These are phyloP conservation scores for Russula sp. DNA, from an alignment of 768 basidiomycete genomes.

Conservation along the genomic window DNA sequence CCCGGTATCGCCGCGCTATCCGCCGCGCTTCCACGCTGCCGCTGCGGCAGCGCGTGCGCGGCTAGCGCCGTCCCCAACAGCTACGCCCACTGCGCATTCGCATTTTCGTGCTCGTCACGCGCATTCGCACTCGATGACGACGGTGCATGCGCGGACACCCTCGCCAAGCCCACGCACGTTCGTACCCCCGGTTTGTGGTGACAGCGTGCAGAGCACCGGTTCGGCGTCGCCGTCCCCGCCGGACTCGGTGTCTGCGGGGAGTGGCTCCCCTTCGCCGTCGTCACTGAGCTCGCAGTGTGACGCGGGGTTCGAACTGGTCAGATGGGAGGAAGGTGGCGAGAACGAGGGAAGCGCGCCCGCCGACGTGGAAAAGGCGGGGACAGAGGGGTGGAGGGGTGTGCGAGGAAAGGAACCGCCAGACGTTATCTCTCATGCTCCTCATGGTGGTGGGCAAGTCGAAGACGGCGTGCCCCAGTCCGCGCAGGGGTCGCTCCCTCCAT, in stretches of 20 bases:
- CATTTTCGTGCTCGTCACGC: slow-evolving; percentile 34
- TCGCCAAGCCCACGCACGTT: slow-evolving; percentile 29
- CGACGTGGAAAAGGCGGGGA: neutral
- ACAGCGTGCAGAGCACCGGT: slow-evolving; percentile 7
- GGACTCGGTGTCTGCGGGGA: slow-evolving; percentile 37
- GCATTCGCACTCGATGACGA: slow-evolving; percentile 46
- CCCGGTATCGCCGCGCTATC: slow-evolving; percentile 18
- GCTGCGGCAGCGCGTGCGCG: slow-evolving; percentile 16
- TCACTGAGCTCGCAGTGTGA: slow-evolving; percentile 45
- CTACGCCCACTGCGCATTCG: slow-evolving; percentile 19
- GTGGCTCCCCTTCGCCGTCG: slow-evolving; percentile 53
- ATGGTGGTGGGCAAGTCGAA: neutral
- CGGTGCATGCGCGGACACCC: slow-evolving; percentile 42
- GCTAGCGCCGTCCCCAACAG: slow-evolving; percentile 18
- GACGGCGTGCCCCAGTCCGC: neutral
- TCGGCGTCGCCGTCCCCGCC: slow-evolving; percentile 28
- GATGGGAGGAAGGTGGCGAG: slow-evolving; percentile 20
- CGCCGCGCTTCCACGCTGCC: slow-evolving; percentile 14
- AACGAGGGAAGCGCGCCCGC: slow-evolving; percentile 24
- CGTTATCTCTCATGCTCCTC: neutral
- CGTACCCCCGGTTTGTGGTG: neutral
- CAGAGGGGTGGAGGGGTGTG: neutral
- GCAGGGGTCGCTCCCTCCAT: neutral
- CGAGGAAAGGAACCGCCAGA: slow-evolving; percentile 6
- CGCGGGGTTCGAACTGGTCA: slow-evolving; percentile 19